Evolutionary conservation across 805 yeast species (phyloP).

Genomic region (Barnettozyma californica): DNA sequence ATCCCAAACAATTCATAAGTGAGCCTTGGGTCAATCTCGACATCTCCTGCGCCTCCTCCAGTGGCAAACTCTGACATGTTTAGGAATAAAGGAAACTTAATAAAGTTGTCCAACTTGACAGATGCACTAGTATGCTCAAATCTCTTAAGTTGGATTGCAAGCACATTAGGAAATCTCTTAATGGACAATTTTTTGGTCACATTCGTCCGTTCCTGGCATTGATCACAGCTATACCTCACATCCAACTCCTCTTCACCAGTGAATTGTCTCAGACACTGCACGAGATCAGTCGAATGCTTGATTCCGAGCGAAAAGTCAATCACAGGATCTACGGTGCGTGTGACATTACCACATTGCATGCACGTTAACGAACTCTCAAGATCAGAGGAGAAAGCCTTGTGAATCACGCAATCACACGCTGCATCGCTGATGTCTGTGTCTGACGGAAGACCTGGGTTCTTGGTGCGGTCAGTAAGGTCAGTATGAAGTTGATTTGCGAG

Average conservation of each 20-base stretch:
- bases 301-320: conserved; percentile 85
- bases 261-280: conserved; percentile 68
- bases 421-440: conserved; percentile 2
- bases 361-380: conserved; percentile 78
- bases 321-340: conserved; percentile 75
- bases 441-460: conserved; percentile 10
- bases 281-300: conserved; percentile 37
- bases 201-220: conserved; percentile 55
- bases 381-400: conserved; percentile 77
- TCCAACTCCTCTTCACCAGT: conserved; percentile 77
- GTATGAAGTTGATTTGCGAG: conserved; percentile 76
- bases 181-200: conserved; percentile 72
- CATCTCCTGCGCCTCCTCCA: neutral
- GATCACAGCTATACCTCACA: conserved; percentile 61
- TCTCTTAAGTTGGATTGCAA: conserved; percentile 80
- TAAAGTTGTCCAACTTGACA: conserved; percentile 70
- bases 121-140: conserved; percentile 35
- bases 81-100: conserved; percentile 66
- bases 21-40: conserved; percentile 30
- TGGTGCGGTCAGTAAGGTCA: conserved; percentile 23
- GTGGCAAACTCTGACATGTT: conserved; percentile 60
- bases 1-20: conserved; percentile 82
- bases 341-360: conserved; percentile 52
- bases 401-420: conserved; percentile 73
- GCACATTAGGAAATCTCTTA: conserved; percentile 65